A percentile compares a stretch with the other conserved stretches of the same genome.
Conservation (phyloP, 768 basidiomycete genomes). For the Podaxis sp. region DNA sequence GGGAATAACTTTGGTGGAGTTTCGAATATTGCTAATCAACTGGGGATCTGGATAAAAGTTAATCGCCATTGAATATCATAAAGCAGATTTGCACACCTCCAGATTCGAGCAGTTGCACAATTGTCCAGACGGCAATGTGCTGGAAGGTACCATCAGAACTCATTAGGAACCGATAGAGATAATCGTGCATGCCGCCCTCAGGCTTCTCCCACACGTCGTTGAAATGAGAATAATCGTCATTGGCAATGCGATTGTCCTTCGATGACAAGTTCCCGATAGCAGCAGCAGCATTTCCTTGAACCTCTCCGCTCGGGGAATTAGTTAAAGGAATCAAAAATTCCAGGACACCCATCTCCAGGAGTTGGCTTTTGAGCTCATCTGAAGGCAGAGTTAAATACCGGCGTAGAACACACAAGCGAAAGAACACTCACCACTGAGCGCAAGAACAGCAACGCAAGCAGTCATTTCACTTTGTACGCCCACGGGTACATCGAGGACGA, state of each 20-base stretch:
- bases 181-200: conserved; percentile 94
- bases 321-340: conserved; percentile 97
- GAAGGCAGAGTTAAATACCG: conserved; percentile 10
- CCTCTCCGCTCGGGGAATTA: conserved; percentile 94
- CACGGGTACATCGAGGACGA: conserved; percentile 92
- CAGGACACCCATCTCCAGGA: conserved; percentile 97
- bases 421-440: conserved; percentile 77
- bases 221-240: conserved; percentile 93
- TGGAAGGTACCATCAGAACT: conserved; percentile 97
- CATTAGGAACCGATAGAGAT: conserved; percentile 90
- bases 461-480: conserved; percentile 99
- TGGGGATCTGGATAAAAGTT: conserved; percentile 62
- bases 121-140: conserved; percentile 99
- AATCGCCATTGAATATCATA: not conserved
- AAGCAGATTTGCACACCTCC: conserved; percentile 51
- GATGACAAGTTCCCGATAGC: conserved; percentile 97
- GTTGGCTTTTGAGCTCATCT: conserved; percentile 96
- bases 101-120: conserved; percentile 96
- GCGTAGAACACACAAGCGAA: not conserved
- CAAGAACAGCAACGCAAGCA: conserved; percentile 95
- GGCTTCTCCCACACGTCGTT: conserved; percentile 98
- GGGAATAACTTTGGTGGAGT: conserved; percentile 75
- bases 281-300: conserved; percentile 97
- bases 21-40: conserved; percentile 87
- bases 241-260: conserved; percentile 58